phyloP scores from a whole-genome alignment of 225 moss, liverwort and hornwort genomes.

The Bryum argenteum region DNA sequence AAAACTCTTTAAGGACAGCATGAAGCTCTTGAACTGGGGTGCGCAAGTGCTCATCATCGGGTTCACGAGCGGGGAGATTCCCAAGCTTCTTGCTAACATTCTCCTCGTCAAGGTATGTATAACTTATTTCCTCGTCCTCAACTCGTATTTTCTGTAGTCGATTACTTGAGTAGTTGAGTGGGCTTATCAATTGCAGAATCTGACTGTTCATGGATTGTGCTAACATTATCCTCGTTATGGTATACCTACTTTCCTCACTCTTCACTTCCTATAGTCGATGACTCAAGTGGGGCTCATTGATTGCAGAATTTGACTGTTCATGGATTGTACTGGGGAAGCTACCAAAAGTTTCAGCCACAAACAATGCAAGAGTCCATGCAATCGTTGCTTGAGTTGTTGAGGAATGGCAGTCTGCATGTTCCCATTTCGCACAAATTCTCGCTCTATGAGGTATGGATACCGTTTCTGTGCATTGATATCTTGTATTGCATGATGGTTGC shows the following conservation, averaged over 20 bases:
- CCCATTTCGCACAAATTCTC: constrained; percentile 74
- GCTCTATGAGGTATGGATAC: constrained; percentile 58
- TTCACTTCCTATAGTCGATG: not conserved
- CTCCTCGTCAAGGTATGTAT: constrained; percentile 79
- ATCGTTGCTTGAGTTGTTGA: constrained; percentile 63
- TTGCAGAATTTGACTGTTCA: constrained; percentile 91
- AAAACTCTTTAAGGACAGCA: constrained; percentile 85
- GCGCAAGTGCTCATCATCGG: constrained; percentile 89
- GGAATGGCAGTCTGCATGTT: constrained; percentile 63
- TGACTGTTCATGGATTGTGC: constrained; percentile 88
- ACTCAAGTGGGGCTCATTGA: constrained; percentile 10
- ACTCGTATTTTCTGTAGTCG: no score
- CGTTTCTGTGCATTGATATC: no score
- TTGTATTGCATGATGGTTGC: not conserved
- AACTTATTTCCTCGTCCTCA: no score
- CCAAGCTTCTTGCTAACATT: constrained; percentile 82
- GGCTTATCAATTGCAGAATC: constrained; percentile 59
- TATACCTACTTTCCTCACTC: no score
- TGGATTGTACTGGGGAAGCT: constrained; percentile 91
- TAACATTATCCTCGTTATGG: no score
- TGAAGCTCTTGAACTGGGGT: constrained; percentile 88
- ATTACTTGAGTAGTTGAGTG: constrained; percentile 12
- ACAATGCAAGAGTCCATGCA: constrained; percentile 62
- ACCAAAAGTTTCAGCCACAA: constrained; percentile 56
- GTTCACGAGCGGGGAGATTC: constrained; percentile 91